Evolutionary conservation across 2,329 filamentous ascomycete genomes (phyloP).

Genomic region (Fragosphaeria purpurea): DNA sequence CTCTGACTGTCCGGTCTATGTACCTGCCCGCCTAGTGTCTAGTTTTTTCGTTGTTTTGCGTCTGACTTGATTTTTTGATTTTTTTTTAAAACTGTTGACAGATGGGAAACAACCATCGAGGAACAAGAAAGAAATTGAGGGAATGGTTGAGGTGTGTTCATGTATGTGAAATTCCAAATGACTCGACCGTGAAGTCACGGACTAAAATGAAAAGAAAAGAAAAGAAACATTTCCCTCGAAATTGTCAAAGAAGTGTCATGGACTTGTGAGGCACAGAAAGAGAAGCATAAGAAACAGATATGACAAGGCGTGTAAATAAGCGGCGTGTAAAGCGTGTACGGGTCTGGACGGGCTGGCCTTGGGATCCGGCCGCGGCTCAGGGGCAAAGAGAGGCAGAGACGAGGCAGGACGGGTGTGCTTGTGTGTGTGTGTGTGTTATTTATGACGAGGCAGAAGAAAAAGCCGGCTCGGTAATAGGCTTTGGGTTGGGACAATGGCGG

Average conservation of each 20-base stretch:
- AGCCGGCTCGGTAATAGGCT: background rate
- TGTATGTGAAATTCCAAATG: too few species aligned
- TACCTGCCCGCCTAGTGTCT: too few species aligned
- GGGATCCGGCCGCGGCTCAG: background rate
- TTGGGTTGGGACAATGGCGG: background rate
- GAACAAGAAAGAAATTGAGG: background rate
- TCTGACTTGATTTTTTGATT: background rate
- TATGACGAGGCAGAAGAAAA: constrained; percentile 6
- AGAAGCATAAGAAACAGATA: too few species aligned
- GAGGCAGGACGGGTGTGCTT: background rate
- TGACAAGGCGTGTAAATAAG: constrained; percentile 2
- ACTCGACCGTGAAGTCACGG: background rate
- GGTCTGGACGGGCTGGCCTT: background rate
- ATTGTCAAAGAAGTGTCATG: background rate
- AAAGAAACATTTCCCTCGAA: background rate
- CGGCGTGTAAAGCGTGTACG: background rate
- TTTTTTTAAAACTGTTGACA: background rate
- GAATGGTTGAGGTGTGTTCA: background rate
- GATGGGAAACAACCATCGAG: background rate
- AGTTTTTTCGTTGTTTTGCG: too few species aligned
- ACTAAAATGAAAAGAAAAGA: background rate
- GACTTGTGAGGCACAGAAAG: background rate
- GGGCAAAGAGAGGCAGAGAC: background rate
- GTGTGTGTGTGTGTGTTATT: background rate
- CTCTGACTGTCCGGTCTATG: too few species aligned